Conservation (phyloP, 2,329 filamentous ascomycete genomes). For the Hortaea sp. region DNA sequence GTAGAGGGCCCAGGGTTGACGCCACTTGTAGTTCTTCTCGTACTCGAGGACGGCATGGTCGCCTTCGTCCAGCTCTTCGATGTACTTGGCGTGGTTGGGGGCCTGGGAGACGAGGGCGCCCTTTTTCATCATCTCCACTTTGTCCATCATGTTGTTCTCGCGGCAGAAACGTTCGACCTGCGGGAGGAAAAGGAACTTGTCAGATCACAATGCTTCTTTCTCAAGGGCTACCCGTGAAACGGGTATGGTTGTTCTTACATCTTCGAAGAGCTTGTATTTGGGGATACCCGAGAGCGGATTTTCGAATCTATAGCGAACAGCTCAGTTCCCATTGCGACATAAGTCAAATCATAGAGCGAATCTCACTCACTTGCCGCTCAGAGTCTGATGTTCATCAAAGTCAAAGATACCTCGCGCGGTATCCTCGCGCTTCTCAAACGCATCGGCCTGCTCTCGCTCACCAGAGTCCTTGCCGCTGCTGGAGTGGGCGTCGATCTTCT, state of each 20-base stretch:
- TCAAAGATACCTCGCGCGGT: neutral
- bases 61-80: conserved; percentile 36
- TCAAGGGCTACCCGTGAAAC: too few relatives aligned
- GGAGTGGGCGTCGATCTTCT: neutral
- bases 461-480: neutral
- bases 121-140: conserved; percentile 40
- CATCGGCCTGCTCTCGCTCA: neutral
- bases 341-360: neutral
- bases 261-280: conserved; percentile 40
- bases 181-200: too few relatives aligned
- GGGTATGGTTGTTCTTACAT: conserved; percentile 27
- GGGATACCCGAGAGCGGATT: conserved; percentile 45
- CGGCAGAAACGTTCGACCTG: conserved; percentile 18
- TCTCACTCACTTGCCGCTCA: neutral
- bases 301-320: conserved; percentile 24
- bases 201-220: too few relatives aligned
- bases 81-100: conserved; percentile 38
- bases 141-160: conserved; percentile 17
- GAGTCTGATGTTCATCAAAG: neutral
- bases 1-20: conserved; percentile 40
- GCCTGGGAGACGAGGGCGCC: conserved; percentile 43
- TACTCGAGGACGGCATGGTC: conserved; percentile 34
- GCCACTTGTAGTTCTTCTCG: conserved; percentile 42
- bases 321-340: neutral
- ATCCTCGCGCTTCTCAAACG: neutral